Conservation (phyloP, 2,329 filamentous ascomycete genomes). For the Elsinoe perseae region DNA sequence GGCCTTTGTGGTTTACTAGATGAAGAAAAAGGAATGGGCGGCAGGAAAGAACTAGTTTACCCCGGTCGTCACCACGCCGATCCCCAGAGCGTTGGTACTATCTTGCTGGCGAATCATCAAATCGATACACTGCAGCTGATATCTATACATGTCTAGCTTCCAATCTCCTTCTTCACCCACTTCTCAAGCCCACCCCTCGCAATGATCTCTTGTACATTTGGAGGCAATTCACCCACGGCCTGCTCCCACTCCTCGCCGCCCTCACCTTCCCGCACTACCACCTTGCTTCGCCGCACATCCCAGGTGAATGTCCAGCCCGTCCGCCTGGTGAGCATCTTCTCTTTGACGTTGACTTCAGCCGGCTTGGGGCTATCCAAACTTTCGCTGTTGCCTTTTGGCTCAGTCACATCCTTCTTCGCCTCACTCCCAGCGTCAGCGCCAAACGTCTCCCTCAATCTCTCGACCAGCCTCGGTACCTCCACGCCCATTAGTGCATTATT, state of each 20-base stretch:
- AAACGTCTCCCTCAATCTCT: conserved; percentile 58
- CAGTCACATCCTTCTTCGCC: conserved; percentile 37
- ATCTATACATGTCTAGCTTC: conserved; percentile 10
- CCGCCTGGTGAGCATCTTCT: conserved; percentile 57
- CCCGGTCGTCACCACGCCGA: too few relatives aligned
- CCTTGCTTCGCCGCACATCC: conserved; percentile 66
- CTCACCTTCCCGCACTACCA: conserved; percentile 62
- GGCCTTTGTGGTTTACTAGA: neutral
- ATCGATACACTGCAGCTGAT: neutral
- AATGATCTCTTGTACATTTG: conserved; percentile 79
- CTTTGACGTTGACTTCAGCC: conserved; percentile 33
- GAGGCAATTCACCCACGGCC: conserved; percentile 73
- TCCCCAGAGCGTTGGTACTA: too few relatives aligned
- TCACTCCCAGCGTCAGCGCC: conserved; percentile 23
- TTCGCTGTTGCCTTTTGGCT: conserved; percentile 45
- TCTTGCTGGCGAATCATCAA: too few relatives aligned
- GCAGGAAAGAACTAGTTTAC: too few relatives aligned
- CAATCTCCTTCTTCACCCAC: conserved; percentile 70
- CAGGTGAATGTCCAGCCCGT: conserved; percentile 79
- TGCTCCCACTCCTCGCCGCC: conserved; percentile 64
- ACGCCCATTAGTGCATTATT: conserved; percentile 70
- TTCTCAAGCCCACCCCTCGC: conserved; percentile 69
- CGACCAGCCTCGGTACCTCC: conserved; percentile 59
- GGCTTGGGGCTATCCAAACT: conserved; percentile 43
- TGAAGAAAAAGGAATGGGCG: too few relatives aligned